Evolutionary conservation across 345 rosid species (phyloP).

Genomic region (Diplotaxis tenuifolia): DNA sequence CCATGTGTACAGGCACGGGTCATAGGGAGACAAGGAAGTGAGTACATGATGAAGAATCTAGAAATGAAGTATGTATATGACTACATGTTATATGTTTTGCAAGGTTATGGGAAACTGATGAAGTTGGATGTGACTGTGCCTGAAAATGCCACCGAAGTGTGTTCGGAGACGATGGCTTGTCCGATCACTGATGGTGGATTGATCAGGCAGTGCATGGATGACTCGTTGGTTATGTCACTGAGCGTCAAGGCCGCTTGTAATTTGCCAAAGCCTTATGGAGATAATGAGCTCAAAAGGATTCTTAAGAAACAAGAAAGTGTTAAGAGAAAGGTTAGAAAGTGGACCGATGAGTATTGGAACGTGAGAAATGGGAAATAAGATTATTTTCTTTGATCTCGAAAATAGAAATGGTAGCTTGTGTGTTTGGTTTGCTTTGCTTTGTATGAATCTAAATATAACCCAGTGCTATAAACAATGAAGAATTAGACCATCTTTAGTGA

Average conservation of each 20-base stretch:
- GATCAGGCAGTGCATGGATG: constrained; percentile 41
- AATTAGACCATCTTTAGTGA: too few relatives aligned
- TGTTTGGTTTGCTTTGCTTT: too few relatives aligned
- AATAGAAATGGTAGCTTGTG: background rate
- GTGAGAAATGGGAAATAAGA: background rate
- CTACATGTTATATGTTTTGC: constrained; percentile 56
- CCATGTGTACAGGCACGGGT: constrained; percentile 44
- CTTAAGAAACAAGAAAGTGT: constrained; percentile 28
- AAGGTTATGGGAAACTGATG: constrained; percentile 48
- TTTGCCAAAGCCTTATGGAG: constrained; percentile 44
- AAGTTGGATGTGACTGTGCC: constrained; percentile 50
- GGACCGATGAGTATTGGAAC: constrained; percentile 27
- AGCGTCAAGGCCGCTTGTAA: constrained; percentile 43
- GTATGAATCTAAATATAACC: too few relatives aligned
- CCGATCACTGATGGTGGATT: constrained; percentile 33
- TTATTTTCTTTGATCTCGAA: background rate
- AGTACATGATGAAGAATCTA: constrained; percentile 41
- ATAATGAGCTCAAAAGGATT: constrained; percentile 17
- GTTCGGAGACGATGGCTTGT: constrained; percentile 49
- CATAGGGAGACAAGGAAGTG: constrained; percentile 48
- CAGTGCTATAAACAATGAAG: too few relatives aligned
- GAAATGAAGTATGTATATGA: constrained; percentile 54
- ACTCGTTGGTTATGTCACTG: constrained; percentile 51
- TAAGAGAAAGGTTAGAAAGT: constrained; percentile 31
- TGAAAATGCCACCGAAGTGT: constrained; percentile 35